Base-by-base conservation (phyloP, 768 basidiomycete species). In the Tylopilus intermedius region DNA sequence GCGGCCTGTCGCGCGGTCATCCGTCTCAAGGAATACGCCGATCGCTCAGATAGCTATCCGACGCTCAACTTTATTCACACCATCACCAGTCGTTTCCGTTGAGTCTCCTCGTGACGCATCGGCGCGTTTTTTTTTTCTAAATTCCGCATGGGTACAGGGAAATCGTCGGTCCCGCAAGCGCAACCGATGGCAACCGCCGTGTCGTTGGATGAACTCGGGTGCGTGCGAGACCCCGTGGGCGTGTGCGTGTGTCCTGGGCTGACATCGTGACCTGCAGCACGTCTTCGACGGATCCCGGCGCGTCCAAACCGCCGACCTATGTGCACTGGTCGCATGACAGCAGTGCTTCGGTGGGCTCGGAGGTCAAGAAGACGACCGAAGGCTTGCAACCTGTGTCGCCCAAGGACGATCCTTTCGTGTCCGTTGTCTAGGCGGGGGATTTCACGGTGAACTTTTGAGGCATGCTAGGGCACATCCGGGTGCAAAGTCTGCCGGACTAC, bases 1-100 rank as follows among this genome's bases (percentile, higher is more conserved):
- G 82, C 84, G 21, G 81, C 86, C 27, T 83, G 83, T 64, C 79
- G 86, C 41, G 62, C 82, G 27, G 85, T 87, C 42, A 83, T 85
- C 64, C 76, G 83, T 54, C 72, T 88, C 22, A 75, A 80, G 35
- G 81, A 83, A 48, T 83, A 80, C 58, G 77, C 71, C 57, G 40
- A 69, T 60, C 50, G 49, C 18, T 39, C 62, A n/a, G 33, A 45
- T n/a, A 37, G 4, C 11, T 60, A 53, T 43, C 56, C 53, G 10
- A 44, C 63, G 18, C 56, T 66, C 49, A 64, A 61, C 29, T 46
- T 66, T 14, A 51, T 66, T 21, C 56, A 42, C n/a, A 58, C 51
- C 9, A 26, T 63, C 9, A 50, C 61, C 26, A 54, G 51, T 32
- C 62, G 63, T 44, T 64, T 47, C 44, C 55, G 62, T 63, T 38